Evolutionary conservation across 1,284 basidiomycete genomes (phyloP).

Genomic region (Cutaneotrichosporon sp.): DNA sequence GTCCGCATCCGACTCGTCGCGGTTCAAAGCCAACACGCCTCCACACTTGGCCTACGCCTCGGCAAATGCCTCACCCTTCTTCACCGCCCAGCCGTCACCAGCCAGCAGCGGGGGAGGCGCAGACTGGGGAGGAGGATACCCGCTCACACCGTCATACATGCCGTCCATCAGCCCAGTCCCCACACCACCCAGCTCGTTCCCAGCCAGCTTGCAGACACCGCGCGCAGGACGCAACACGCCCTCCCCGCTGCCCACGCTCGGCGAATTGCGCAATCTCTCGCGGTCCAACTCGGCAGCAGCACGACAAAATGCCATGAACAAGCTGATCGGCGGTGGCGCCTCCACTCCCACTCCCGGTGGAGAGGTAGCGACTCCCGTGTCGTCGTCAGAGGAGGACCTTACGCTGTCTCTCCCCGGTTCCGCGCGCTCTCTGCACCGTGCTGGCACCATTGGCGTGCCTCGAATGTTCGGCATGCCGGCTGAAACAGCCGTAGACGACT

Average conservation of each 20-base stretch:
- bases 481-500: slow-evolving; percentile 3
- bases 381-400: slow-evolving; percentile 21
- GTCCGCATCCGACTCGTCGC: slow-evolving; percentile 34
- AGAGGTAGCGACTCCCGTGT: slow-evolving; percentile 6
- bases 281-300: slow-evolving; percentile 47
- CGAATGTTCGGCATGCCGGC: slow-evolving; percentile 23
- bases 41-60: slow-evolving; percentile 18
- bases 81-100: slow-evolving; percentile 20
- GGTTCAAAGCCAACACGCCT: slow-evolving; percentile 29
- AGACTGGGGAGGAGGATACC: slow-evolving; percentile 37
- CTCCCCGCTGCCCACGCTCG: slow-evolving; percentile 41
- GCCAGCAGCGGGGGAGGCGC: slow-evolving; percentile 13
- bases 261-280: slow-evolving; percentile 40
- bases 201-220: slow-evolving; percentile 6
- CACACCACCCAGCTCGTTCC: slow-evolving; percentile 17
- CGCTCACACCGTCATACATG: slow-evolving; percentile 36
- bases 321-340: slow-evolving; percentile 41
- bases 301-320: slow-evolving; percentile 43
- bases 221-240: slow-evolving; percentile 34
- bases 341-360: slow-evolving; percentile 10
- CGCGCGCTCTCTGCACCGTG: slow-evolving; percentile 24
- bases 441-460: slow-evolving; percentile 34
- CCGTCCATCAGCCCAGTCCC: slow-evolving; percentile 34
- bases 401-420: slow-evolving; percentile 15
- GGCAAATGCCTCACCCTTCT: slow-evolving; percentile 16